phyloP scores from a whole-genome alignment of 768 basidiomycete genomes.

The Psilocybe azurescens region DNA sequence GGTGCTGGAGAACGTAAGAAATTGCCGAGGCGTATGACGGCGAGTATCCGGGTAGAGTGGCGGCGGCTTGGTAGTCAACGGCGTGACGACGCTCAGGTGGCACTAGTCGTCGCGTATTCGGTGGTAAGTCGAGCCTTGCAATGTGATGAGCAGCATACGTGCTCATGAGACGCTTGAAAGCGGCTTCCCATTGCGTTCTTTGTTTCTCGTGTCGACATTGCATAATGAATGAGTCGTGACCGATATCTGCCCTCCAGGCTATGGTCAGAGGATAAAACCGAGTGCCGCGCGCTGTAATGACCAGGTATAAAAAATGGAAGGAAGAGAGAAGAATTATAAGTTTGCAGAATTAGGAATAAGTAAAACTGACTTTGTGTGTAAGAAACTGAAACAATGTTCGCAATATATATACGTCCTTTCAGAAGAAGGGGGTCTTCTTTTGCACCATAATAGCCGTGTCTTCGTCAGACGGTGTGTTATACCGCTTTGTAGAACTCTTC shows the following conservation, averaged over 20 bases:
- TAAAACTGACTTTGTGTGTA: not conserved
- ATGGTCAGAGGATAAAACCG: not conserved
- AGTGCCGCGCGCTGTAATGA: no score
- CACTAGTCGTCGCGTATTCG: not conserved
- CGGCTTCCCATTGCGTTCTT: not conserved
- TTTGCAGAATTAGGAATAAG: no score
- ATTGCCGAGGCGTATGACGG: no score
- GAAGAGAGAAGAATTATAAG: not conserved
- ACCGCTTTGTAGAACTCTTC: not conserved
- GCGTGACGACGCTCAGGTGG: not conserved
- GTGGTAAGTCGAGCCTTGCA: not conserved
- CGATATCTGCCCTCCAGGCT: not conserved
- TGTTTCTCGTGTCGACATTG: conserved; percentile 1
- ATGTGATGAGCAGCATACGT: no score
- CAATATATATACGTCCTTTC: conserved; percentile 1
- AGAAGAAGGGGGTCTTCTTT: not conserved
- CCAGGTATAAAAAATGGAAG: no score
- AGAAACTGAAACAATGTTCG: not conserved
- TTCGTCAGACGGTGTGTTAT: not conserved
- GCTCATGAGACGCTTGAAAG: not conserved
- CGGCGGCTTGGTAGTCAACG: not conserved
- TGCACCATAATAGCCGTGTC: not conserved
- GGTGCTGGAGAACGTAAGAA: no score
- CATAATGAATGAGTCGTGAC: not conserved
- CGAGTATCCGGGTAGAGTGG: no score